Percentiles rank a stretch among this genome's conserved stretches.
Conservation (phyloP, 371 early-diverging fungal genomes). For the Circinella minor region DNA sequence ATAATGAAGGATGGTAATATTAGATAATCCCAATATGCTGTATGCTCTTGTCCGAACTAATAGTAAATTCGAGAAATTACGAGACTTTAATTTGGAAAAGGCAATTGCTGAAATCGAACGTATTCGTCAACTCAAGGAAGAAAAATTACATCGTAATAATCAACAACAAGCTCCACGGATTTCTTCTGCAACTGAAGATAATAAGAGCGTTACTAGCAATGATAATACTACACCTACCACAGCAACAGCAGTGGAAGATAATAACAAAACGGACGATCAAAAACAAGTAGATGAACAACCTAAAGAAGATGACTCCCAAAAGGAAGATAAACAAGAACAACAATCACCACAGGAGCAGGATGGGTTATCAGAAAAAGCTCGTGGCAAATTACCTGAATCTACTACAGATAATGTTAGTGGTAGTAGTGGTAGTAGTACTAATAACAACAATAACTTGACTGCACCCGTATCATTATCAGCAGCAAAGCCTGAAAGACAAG, state of each 20-base stretch:
- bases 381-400: conserved; percentile 43
- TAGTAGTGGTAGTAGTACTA: not conserved
- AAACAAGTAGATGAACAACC: not conserved
- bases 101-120: conserved; percentile 66
- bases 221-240: conserved; percentile 5
- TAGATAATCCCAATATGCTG: conserved; percentile 76
- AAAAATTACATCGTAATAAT: conserved; percentile 23
- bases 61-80: conserved; percentile 65
- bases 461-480: conserved; percentile 15
- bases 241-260: conserved; percentile 3
- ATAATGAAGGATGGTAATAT: not conserved
- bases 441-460: conserved; percentile 6
- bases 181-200: conserved; percentile 7
- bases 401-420: not conserved
- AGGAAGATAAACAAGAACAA: not conserved
- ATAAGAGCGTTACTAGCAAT: not conserved
- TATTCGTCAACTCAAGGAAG: conserved; percentile 49
- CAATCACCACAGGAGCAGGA: not conserved
- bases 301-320: conserved; percentile 6
- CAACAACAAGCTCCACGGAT: not conserved
- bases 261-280: no score
- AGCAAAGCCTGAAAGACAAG: conserved; percentile 6
- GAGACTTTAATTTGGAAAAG: conserved; percentile 62
- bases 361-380: conserved; percentile 45
- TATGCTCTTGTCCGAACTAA: conserved; percentile 80